These are phyloP conservation scores for Geoglossum cookeanum DNA, from an alignment of 2,329 filamentous ascomycete species.

Conservation along the genomic window DNA sequence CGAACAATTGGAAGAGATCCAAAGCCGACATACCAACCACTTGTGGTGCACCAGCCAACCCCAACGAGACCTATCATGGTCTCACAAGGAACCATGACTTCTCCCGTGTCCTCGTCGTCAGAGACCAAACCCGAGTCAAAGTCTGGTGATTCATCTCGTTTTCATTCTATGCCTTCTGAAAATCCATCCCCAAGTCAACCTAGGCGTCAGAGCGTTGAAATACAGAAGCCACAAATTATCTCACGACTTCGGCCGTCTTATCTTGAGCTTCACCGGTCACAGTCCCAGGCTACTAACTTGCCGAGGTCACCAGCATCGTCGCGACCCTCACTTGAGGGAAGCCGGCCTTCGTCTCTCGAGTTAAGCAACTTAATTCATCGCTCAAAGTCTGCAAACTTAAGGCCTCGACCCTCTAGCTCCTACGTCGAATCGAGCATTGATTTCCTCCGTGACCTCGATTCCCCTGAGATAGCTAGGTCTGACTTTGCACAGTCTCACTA, in stretches of 20 bases:
- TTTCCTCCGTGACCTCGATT: slow-evolving; percentile 59
- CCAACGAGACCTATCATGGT: slow-evolving; percentile 36
- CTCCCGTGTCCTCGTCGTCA: slow-evolving; percentile 23
- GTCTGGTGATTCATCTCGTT: slow-evolving; percentile 22
- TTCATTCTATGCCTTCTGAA: slow-evolving; percentile 28
- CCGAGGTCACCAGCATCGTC: slow-evolving; percentile 36
- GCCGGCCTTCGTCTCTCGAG: slow-evolving; percentile 45
- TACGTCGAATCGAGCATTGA: slow-evolving; percentile 71
- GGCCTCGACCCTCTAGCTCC: slow-evolving; percentile 59
- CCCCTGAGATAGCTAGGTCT: slow-evolving; percentile 17
- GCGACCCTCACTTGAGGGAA: slow-evolving; percentile 52
- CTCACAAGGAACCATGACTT: slow-evolving; percentile 68
- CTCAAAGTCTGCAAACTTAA: slow-evolving; percentile 44
- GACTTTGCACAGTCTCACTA: not conserved
- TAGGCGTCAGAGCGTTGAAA: slow-evolving; percentile 14
- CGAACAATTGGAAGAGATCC: not conserved
- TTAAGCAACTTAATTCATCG: slow-evolving; percentile 36
- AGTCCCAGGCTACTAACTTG: slow-evolving; percentile 30
- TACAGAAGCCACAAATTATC: slow-evolving; percentile 18
- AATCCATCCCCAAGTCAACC: slow-evolving; percentile 30
- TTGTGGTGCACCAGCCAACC: slow-evolving; percentile 18
- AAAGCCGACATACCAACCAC: not conserved
- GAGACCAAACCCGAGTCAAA: not conserved
- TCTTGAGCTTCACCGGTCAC: slow-evolving; percentile 27
- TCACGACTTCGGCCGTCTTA: slow-evolving; percentile 21